A percentile compares a stretch with the other conserved stretches of the same genome.
These are phyloP conservation scores for Deakozyma indianensis DNA, from an alignment of 805 yeast species.

Conservation along the genomic window DNA sequence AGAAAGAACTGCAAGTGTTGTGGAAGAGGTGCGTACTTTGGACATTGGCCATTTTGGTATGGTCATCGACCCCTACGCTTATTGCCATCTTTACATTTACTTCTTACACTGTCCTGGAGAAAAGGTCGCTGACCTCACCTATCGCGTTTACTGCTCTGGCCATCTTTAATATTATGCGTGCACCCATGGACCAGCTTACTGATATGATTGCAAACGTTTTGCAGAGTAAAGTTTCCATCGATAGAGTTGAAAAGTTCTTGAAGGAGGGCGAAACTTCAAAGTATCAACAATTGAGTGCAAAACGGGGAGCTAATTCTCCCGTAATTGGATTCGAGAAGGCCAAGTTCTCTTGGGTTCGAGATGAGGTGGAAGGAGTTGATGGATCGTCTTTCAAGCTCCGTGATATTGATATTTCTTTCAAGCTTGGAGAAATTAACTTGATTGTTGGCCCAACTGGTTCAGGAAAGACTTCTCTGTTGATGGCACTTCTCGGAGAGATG, in stretches of 20 bases:
- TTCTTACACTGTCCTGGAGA: slow-evolving; percentile 60
- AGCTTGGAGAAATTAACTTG: slow-evolving; percentile 67
- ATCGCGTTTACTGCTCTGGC: slow-evolving; percentile 89
- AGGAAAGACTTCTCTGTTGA: slow-evolving; percentile 81
- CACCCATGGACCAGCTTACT: slow-evolving; percentile 80
- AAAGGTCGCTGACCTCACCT: slow-evolving; percentile 67
- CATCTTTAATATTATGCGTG: slow-evolving; percentile 66
- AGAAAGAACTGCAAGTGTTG: slow-evolving; percentile 52
- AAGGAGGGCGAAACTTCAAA: slow-evolving; percentile 74
- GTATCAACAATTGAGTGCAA: slow-evolving; percentile 59
- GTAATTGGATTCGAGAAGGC: slow-evolving; percentile 64
- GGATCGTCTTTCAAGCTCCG: slow-evolving; percentile 62
- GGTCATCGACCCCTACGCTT: slow-evolving; percentile 73
- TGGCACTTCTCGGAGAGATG: slow-evolving; percentile 95
- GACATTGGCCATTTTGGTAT: slow-evolving; percentile 51
- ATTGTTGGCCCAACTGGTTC: slow-evolving; percentile 90
- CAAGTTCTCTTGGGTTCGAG: slow-evolving; percentile 72
- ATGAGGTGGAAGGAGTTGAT: slow-evolving; percentile 4
- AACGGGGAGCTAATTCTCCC: slow-evolving; percentile 42
- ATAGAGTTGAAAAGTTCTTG: slow-evolving; percentile 72
- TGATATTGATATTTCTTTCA: slow-evolving; percentile 57
- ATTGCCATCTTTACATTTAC: slow-evolving; percentile 75
- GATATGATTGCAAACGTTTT: slow-evolving; percentile 78
- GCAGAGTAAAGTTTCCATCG: slow-evolving; percentile 88
- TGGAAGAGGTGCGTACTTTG: slow-evolving; percentile 48